Percentiles rank a stretch among this genome's conserved stretches.
Evolutionary conservation across 1,284 basidiomycete species (phyloP).

Genomic region (Cryptococcus sp.): DNA sequence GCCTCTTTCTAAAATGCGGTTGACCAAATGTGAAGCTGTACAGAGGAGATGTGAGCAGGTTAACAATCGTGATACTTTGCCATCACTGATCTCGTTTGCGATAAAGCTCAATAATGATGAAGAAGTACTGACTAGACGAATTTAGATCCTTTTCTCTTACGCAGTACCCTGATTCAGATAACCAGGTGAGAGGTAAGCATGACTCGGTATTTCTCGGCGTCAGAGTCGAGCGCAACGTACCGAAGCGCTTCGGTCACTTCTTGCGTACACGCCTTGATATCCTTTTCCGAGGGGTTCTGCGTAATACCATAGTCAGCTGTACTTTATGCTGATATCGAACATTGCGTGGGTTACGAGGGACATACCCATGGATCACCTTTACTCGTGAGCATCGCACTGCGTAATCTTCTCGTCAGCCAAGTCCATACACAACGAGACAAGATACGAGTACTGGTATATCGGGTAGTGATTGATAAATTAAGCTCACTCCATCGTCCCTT

Average conservation of each 20-base stretch:
- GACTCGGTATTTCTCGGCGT: no score
- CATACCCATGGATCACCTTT: constrained; percentile 86
- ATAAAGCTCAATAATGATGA: background rate
- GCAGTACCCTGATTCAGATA: constrained; percentile 61
- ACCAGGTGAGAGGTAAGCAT: background rate
- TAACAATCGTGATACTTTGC: no score
- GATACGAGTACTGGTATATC: no score
- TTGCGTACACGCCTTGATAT: constrained; percentile 71
- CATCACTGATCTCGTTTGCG: background rate
- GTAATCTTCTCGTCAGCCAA: constrained; percentile 9
- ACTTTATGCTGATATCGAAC: no score
- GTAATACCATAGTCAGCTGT: background rate
- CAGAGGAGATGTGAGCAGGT: background rate
- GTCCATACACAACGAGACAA: background rate
- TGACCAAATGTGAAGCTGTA: constrained; percentile 77
- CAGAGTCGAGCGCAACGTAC: constrained; percentile 53
- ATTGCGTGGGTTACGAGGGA: constrained; percentile 10
- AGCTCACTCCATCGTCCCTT: constrained; percentile 80
- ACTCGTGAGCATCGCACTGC: constrained; percentile 76
- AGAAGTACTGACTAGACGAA: constrained; percentile 64
- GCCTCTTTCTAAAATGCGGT: constrained; percentile 81
- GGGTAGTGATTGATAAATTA: no score
- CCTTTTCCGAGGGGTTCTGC: constrained; percentile 77
- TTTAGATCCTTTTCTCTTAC: constrained; percentile 58
- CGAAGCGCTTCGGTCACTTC: constrained; percentile 80